Conservation (phyloP, 345 rosid species). For the Lepidium aucheri region DNA sequence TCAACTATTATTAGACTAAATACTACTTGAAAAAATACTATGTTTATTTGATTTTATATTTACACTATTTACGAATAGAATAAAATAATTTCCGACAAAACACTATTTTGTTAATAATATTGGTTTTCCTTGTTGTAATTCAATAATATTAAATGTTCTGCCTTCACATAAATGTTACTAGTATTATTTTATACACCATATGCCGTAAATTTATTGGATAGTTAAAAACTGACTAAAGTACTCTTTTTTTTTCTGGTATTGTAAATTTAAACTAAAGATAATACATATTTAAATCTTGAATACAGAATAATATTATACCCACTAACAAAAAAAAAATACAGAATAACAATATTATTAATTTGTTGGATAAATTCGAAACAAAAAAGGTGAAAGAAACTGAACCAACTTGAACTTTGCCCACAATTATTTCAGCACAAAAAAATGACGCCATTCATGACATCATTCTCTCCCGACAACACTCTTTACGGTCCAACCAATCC, state of each 20-base stretch:
- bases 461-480: slow-evolving; percentile 45
- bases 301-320: not conserved
- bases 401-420: slow-evolving; percentile 37
- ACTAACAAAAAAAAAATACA: not conserved
- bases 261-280: not conserved
- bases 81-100: slow-evolving; percentile 15
- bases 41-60: not conserved
- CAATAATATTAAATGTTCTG: not conserved
- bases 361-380: not conserved
- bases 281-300: not conserved
- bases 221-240: not conserved
- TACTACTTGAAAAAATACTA: not conserved
- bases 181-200: not conserved
- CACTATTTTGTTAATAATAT: not conserved
- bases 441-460: slow-evolving; percentile 47
- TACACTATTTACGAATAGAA: no score
- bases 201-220: not conserved
- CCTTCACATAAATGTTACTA: no score
- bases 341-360: not conserved
- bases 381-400: slow-evolving; percentile 12
- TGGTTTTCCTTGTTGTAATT: not conserved
- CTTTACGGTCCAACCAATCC: slow-evolving; percentile 32
- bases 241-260: not conserved
- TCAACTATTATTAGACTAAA: no score
- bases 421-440: slow-evolving; percentile 27